Conservation (phyloP, 192 early-diverging fungal genomes). For the Coemansia nantahalensis region DNA sequence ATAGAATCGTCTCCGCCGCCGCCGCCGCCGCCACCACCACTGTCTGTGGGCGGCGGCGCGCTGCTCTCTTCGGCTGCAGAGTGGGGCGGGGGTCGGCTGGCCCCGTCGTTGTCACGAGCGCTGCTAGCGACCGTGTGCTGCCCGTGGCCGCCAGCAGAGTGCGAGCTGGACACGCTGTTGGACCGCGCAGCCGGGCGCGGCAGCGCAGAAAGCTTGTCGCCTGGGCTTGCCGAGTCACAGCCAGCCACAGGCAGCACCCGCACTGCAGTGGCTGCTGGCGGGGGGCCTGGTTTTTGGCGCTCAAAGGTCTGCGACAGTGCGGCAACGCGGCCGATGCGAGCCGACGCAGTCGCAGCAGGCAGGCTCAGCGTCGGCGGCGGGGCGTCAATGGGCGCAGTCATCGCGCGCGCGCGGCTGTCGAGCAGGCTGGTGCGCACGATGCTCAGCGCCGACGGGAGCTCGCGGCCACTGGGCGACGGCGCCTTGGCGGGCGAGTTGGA, state of each 20-base stretch:
- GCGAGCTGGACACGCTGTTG: constrained; percentile 49
- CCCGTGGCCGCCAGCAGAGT: constrained; percentile 39
- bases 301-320: constrained; percentile 54
- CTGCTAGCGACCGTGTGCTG: constrained; percentile 24
- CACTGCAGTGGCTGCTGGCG: constrained; percentile 1
- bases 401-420: constrained; percentile 30
- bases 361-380: constrained; percentile 18
- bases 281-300: constrained; percentile 4
- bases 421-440: constrained; percentile 7
- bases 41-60: neutral
- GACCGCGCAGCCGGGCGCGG: constrained; percentile 31
- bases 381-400: constrained; percentile 41
- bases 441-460: constrained; percentile 2
- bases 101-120: neutral
- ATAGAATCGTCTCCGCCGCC: neutral
- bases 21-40: constrained; percentile 1
- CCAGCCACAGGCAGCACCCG: neutral
- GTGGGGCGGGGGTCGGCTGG: neutral
- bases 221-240: too few species aligned
- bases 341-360: constrained; percentile 4
- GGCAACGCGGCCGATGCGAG: constrained; percentile 50
- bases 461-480: too few species aligned
- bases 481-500: constrained; percentile 38
- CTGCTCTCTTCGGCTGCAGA: neutral
- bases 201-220: constrained; percentile 2